Base-by-base conservation (phyloP, 2,329 filamentous ascomycete genomes). In the Phialocephala subalpina region DNA sequence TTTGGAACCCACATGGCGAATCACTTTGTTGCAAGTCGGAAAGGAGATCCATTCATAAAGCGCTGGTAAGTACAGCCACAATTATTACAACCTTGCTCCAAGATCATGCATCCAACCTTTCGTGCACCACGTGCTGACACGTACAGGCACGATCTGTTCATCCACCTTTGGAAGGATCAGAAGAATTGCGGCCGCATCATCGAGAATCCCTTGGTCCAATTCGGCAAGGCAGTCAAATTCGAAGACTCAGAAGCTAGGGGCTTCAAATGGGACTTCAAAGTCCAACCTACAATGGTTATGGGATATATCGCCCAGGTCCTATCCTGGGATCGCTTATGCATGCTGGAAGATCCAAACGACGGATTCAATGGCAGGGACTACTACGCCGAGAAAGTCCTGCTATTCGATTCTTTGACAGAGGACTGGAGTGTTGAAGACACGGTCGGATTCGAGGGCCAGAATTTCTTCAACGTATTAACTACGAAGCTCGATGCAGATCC, bases 11-110 rank as follows among this genome's bases (percentile, higher is more conserved):
- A 71, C 8, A 77, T 77, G 53, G 73, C 72, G 29, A 84, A 84
- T 60, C 78, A 80, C 57, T 83, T 83, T 66, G 76, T 84, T 14
- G 80, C 80, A 1, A 72, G 77, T 1, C 78, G 81, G 42, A 79
- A 79, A 40, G 77, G 78, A 11, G 80, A 82, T 60, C 72, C 73
- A 0, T 82, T 84, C 65, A 80, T 84, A 63, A 80, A 78, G 68
- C 76, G 73, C 64, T 82, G 81, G 80, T 61, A 55, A 42, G 40
- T 60, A 6, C n/a, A 16, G 7, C 40, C 16, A 40, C 9, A 40
- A 9, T 40, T 11, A 12, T 12, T 40, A n/a, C n/a, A 33, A 33
- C 29, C 4, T 33, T 33, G 29, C 40, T 16, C 6, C 14, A 18
- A 18, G 40, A n/a, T 18, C 16, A 40, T 42, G 16, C 16, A 18